Conservation (phyloP, 192 early-diverging fungal species). For the Coemansia sp. region DNA sequence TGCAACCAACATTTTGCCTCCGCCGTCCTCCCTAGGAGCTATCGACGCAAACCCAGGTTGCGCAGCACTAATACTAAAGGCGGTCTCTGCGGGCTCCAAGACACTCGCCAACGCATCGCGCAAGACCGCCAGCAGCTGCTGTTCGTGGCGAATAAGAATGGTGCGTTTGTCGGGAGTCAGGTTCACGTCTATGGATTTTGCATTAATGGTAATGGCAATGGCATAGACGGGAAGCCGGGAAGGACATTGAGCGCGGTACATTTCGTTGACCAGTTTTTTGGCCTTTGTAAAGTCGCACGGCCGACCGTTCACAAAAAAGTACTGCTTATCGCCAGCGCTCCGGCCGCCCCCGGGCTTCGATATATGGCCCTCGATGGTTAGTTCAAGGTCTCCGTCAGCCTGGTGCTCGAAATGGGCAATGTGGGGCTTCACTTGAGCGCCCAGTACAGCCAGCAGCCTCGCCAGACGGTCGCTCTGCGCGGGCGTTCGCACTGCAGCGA, state of each 20-base stretch:
- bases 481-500: constrained; percentile 9
- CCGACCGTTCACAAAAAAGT: constrained; percentile 81
- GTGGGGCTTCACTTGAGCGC: constrained; percentile 51
- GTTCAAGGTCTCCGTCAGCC: not conserved
- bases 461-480: constrained; percentile 14
- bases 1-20: not conserved
- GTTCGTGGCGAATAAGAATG: constrained; percentile 78
- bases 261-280: constrained; percentile 73
- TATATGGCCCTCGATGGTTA: constrained; percentile 48
- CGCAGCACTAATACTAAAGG: constrained; percentile 11
- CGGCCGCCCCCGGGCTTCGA: constrained; percentile 68
- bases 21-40: no score
- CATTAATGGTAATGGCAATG: constrained; percentile 54
- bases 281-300: constrained; percentile 83
- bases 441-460: constrained; percentile 71
- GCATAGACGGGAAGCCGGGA: constrained; percentile 78
- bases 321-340: constrained; percentile 77
- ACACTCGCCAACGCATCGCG: constrained; percentile 7
- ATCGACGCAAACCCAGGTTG: constrained; percentile 8
- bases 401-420: constrained; percentile 5
- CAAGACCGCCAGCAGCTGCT: constrained; percentile 9
- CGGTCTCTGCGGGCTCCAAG: constrained; percentile 15
- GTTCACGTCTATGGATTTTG: constrained; percentile 75
- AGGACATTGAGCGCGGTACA: constrained; percentile 64
- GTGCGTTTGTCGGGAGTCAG: constrained; percentile 93